A percentile compares a stretch with the other conserved stretches of the same genome.
Evolutionary conservation across 768 basidiomycete species (phyloP).

Genomic region (Russula compacta): DNA sequence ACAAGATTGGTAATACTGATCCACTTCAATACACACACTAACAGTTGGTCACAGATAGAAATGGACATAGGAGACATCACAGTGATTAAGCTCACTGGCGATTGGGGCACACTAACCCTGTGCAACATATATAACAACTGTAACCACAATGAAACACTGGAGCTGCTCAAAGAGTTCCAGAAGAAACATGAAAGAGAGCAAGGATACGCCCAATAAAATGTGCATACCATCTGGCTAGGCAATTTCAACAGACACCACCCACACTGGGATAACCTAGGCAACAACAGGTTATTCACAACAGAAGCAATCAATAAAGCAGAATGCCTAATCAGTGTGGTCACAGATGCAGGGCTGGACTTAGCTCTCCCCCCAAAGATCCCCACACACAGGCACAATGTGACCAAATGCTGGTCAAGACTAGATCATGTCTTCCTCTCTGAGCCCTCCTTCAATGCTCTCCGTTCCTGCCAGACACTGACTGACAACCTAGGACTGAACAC

Average conservation of each 20-base stretch:
- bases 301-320: not conserved
- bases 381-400: not conserved
- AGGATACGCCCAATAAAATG: rapidly evolving
- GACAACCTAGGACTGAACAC: not conserved
- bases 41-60: not conserved
- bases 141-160: not conserved
- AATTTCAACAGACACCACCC: not conserved
- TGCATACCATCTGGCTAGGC: not conserved
- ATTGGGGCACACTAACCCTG: not conserved
- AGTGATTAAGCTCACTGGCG: no score
- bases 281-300: not conserved
- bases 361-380: not conserved
- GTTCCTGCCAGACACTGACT: not conserved
- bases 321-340: not conserved
- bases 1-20: not conserved
- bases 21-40: not conserved
- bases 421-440: no score
- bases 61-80: not conserved
- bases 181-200: not conserved
- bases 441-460: not conserved
- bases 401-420: not conserved
- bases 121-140: not conserved
- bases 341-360: not conserved
- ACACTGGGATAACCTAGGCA: not conserved
- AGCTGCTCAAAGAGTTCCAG: not conserved